phyloP scores from a whole-genome alignment of 306 rosid species.

The Aeschynomene evenia region DNA sequence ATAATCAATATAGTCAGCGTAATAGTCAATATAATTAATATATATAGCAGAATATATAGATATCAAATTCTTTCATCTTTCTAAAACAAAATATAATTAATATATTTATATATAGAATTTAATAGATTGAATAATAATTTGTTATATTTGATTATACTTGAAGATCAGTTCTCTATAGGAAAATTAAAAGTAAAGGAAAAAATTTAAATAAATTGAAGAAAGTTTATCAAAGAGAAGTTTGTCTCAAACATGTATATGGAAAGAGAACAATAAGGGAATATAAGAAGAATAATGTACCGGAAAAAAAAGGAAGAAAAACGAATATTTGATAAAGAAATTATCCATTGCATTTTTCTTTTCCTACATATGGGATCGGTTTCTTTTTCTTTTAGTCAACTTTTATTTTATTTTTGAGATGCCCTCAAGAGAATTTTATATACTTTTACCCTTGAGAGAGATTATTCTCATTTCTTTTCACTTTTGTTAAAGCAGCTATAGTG shows the following conservation, averaged over 20 bases:
- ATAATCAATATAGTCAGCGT: no score
- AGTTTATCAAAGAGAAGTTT: slow-evolving; percentile 32
- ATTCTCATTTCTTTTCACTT: slow-evolving; percentile 23
- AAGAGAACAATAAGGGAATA: not conserved
- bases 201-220: not conserved
- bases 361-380: slow-evolving; percentile 10
- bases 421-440: slow-evolving; percentile 11
- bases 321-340: slow-evolving; percentile 22
- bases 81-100: no score
- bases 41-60: no score
- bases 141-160: no score
- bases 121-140: no score
- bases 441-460: not conserved
- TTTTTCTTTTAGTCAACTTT: slow-evolving; percentile 32
- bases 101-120: no score
- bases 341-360: slow-evolving; percentile 18
- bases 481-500: slow-evolving; percentile 17
- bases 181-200: not conserved
- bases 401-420: slow-evolving; percentile 34
- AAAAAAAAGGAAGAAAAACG: not conserved
- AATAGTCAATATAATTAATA: no score
- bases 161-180: no score
- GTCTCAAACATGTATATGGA: slow-evolving; percentile 5
- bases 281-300: not conserved
- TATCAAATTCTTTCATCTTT: no score